Evolutionary conservation across 768 basidiomycete species (phyloP).

Genomic region (Hericium rajendrae): DNA sequence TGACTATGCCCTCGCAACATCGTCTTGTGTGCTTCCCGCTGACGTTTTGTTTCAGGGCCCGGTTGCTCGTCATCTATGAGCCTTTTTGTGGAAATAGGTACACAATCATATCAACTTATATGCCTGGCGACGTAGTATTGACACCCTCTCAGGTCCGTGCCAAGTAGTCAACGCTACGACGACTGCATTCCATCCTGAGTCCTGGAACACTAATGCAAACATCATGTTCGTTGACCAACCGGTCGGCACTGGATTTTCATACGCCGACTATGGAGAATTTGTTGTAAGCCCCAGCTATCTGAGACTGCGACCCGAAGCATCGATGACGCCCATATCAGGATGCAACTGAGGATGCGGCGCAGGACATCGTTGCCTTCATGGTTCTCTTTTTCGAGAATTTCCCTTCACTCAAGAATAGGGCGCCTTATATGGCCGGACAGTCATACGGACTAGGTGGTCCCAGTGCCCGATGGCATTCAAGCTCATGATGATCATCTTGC

Average conservation of each 20-base stretch:
- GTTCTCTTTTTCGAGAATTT: slow-evolving; percentile 71
- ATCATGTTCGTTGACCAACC: slow-evolving; percentile 39
- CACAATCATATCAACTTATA: background rate
- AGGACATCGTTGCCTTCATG: slow-evolving; percentile 63
- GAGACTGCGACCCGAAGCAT: background rate
- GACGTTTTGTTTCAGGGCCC: slow-evolving; percentile 9
- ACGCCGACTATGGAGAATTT: slow-evolving; percentile 48
- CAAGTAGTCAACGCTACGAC: slow-evolving; percentile 40
- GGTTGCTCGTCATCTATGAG: slow-evolving; percentile 22
- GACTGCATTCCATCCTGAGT: slow-evolving; percentile 43
- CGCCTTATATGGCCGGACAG: slow-evolving; percentile 33
- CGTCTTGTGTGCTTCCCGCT: slow-evolving; percentile 10
- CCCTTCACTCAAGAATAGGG: slow-evolving; percentile 54
- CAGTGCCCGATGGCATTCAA: background rate
- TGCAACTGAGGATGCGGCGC: slow-evolving; percentile 57
- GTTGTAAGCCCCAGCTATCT: slow-evolving; percentile 31
- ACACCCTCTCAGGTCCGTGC: slow-evolving; percentile 36
- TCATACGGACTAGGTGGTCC: slow-evolving; percentile 39
- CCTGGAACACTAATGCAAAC: slow-evolving; percentile 62
- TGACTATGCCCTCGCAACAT: background rate
- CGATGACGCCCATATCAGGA: slow-evolving; percentile 24
- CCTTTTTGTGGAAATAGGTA: slow-evolving; percentile 40
- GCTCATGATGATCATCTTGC: background rate
- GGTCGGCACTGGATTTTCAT: slow-evolving; percentile 27
- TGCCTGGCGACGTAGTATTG: background rate